Percentiles rank a stretch among this genome's conserved stretches.
Conservation (phyloP, 2,329 filamentous ascomycete species). For the Calonectria crousiana region DNA sequence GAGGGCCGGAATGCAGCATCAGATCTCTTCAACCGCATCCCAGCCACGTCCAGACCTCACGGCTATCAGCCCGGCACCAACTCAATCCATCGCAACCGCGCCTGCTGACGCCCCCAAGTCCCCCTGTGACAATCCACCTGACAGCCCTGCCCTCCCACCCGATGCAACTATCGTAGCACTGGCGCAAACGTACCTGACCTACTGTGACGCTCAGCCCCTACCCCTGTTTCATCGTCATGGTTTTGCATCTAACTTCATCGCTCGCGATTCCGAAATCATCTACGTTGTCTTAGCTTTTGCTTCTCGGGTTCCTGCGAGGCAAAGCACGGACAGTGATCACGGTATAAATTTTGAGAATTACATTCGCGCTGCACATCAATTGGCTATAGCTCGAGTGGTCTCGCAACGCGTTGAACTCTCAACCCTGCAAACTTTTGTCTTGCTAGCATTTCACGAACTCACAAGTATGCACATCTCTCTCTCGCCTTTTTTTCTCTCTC, state of each 20-base stretch:
- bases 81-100: not conserved
- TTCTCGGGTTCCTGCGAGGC: not conserved
- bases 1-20: not conserved
- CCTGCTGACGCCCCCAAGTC: not conserved
- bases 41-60: not conserved
- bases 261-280: not conserved
- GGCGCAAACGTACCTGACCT: not conserved
- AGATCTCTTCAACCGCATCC: not conserved
- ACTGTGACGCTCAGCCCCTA: slow-evolving; percentile 5
- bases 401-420: not conserved
- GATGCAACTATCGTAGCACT: not conserved
- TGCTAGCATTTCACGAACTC: slow-evolving; percentile 1
- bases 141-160: not conserved
- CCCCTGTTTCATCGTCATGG: not conserved
- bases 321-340: not conserved
- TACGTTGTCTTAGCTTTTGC: slow-evolving; percentile 1
- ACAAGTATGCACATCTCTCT: not conserved
- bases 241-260: not conserved
- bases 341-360: not conserved
- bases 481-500: not conserved
- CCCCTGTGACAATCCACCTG: not conserved
- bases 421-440: not conserved
- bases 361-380: not conserved
- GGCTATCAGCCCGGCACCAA: not conserved
- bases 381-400: not conserved